Evolutionary conservation across 306 rosid species (phyloP).

Genomic region (Vicia villosa): DNA sequence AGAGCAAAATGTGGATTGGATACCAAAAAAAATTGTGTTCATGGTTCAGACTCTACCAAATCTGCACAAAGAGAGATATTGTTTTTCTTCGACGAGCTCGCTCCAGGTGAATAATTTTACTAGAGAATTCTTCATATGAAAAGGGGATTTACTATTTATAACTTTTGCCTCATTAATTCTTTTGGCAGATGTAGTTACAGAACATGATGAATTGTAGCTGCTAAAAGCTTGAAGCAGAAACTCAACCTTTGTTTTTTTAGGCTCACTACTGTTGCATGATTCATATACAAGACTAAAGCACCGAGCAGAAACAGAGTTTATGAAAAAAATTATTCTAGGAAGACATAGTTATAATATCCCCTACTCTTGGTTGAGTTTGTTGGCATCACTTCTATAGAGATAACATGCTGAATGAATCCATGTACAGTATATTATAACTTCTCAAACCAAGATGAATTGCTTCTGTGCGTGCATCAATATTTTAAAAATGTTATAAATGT

Average conservation of each 20-base stretch:
- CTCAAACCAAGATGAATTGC: too few species aligned
- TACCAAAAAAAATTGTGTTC: background rate
- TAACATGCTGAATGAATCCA: too few species aligned
- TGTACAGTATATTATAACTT: too few species aligned
- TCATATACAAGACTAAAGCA: background rate
- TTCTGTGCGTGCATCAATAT: too few species aligned
- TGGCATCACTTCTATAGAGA: too few species aligned
- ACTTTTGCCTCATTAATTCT: conserved; percentile 33
- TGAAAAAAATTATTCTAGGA: too few species aligned
- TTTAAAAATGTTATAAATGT: too few species aligned
- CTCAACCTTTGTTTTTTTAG: background rate
- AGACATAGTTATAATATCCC: too few species aligned
- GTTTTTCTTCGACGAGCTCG: conserved; percentile 69
- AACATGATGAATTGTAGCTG: conserved; percentile 78
- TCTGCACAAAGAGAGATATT: conserved; percentile 78
- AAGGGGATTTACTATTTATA: too few species aligned
- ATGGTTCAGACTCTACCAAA: conserved; percentile 44
- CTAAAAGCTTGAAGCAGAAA: conserved; percentile 25
- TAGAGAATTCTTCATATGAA: too few species aligned
- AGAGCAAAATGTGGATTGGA: conserved; percentile 57
- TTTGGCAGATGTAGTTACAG: conserved; percentile 53
- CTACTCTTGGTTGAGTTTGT: too few species aligned
- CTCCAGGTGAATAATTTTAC: conserved; percentile 50
- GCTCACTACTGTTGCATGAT: background rate
- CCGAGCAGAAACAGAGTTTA: too few species aligned